These are phyloP conservation scores for Paramecium biaurelia DNA, from an alignment of 73 alveolate species.

Conservation along the genomic window DNA sequence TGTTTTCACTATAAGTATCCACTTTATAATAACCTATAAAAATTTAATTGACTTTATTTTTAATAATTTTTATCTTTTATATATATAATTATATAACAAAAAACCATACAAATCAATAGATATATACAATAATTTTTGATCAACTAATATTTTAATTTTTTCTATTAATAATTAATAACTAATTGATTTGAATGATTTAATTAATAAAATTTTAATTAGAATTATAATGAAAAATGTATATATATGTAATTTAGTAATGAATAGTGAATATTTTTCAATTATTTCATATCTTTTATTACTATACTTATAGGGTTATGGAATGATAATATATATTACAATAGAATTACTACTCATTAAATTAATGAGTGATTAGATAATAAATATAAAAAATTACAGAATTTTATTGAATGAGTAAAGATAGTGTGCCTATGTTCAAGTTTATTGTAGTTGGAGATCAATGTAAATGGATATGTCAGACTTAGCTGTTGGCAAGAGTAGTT, in stretches of 20 bases:
- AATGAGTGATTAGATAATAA: neutral
- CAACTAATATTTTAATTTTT: too few species aligned
- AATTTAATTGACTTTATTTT: neutral
- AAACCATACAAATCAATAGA: too few species aligned
- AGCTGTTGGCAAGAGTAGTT: constrained; percentile 25
- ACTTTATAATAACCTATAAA: neutral
- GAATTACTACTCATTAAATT: neutral
- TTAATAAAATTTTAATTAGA: neutral
- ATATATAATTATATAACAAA: too few species aligned
- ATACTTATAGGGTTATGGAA: neutral
- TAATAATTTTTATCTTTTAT: too few species aligned
- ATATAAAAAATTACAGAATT: neutral
- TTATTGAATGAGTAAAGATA: neutral
- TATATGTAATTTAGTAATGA: neutral
- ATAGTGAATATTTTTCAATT: neutral
- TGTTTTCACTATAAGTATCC: neutral
- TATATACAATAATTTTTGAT: too few species aligned
- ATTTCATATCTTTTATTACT: neutral
- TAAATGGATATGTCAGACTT: neutral
- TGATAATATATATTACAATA: neutral
- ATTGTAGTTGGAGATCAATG: constrained; percentile 26
- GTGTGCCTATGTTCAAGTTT: constrained; percentile 11
- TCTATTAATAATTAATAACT: neutral
- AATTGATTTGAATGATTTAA: neutral
- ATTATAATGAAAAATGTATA: neutral